Percentiles rank a stretch among this genome's conserved stretches.
These are phyloP conservation scores for Dioscorea zingiberensis DNA, from an alignment of 106 monocot genomes.

Conservation along the genomic window DNA sequence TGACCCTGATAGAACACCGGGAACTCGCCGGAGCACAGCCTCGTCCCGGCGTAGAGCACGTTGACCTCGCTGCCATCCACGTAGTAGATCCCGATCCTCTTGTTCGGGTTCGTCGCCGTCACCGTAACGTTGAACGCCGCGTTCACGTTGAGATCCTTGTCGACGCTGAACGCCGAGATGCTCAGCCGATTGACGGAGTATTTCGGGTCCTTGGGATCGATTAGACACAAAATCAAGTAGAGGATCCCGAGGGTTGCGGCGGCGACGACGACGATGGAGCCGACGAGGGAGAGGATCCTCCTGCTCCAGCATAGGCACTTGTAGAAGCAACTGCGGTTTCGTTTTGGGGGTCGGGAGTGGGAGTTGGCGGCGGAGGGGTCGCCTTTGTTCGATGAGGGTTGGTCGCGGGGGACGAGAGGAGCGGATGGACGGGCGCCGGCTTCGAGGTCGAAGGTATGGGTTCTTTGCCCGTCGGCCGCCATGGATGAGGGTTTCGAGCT, in stretches of 20 bases:
- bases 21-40: slow-evolving; percentile 52
- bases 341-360: slow-evolving; percentile 14
- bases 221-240: slow-evolving; percentile 66
- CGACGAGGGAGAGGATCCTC: slow-evolving; percentile 44
- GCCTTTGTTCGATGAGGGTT: neutral
- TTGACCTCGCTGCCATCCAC: slow-evolving; percentile 47
- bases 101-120: slow-evolving; percentile 77
- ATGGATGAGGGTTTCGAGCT: too few species aligned
- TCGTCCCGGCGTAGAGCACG: slow-evolving; percentile 42
- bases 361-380: neutral
- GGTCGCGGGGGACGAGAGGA: slow-evolving; percentile 15
- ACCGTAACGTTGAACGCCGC: slow-evolving; percentile 55
- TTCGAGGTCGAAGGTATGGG: slow-evolving; percentile 23
- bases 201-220: slow-evolving; percentile 64
- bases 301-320: slow-evolving; percentile 80
- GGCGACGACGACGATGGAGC: slow-evolving; percentile 45
- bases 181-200: slow-evolving; percentile 73
- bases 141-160: slow-evolving; percentile 23
- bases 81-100: slow-evolving; percentile 84
- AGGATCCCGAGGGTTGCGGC: slow-evolving; percentile 59
- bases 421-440: slow-evolving; percentile 7
- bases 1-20: slow-evolving; percentile 98
- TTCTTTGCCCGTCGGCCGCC: slow-evolving; percentile 2
- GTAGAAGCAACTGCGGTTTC: slow-evolving; percentile 27
- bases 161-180: slow-evolving; percentile 43